phyloP scores from a whole-genome alignment of 495 filamentous ascomycete genomes.

The Bombardia bombarda region DNA sequence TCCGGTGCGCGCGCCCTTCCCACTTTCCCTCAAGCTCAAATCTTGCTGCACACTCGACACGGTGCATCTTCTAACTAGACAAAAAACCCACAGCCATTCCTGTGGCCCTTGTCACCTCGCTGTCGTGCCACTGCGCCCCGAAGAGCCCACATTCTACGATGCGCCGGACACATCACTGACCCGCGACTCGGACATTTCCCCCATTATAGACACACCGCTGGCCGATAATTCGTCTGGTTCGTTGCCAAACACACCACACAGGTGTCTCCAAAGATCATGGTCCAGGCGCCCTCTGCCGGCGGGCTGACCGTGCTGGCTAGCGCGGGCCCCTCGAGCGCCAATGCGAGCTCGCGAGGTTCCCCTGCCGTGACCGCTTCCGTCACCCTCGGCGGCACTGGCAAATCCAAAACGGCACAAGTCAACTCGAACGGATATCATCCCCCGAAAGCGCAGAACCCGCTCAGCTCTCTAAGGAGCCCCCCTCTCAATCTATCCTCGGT shows the following conservation, averaged over 20 bases:
- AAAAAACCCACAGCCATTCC: too few relatives aligned
- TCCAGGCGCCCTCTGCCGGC: slow-evolving; percentile 31
- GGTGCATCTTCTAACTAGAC: too few relatives aligned
- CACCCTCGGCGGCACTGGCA: slow-evolving; percentile 27
- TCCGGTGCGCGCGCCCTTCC: too few relatives aligned
- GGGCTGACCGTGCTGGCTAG: slow-evolving; percentile 24
- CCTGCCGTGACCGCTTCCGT: slow-evolving; percentile 30
- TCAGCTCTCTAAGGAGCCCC: slow-evolving; percentile 44
- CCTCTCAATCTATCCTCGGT: slow-evolving; percentile 84
- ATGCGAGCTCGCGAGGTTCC: slow-evolving; percentile 40
- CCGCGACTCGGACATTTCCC: slow-evolving; percentile 3
- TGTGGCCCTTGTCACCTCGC: too few relatives aligned
- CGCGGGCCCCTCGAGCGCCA: slow-evolving; percentile 22
- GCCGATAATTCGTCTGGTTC: too few relatives aligned
- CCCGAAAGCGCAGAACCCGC: slow-evolving; percentile 35
- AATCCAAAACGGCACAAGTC: slow-evolving; percentile 33
- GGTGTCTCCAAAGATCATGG: slow-evolving; percentile 24
- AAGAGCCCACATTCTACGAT: slow-evolving; percentile 4
- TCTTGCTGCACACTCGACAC: too few relatives aligned
- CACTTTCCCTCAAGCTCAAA: too few relatives aligned
- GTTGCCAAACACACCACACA: neutral
- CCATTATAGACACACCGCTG: neutral
- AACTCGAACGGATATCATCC: slow-evolving; percentile 48
- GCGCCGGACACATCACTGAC: slow-evolving; percentile 8
- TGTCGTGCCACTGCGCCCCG: too few relatives aligned